Evolutionary conservation across 768 basidiomycete genomes (phyloP), one percentile per base, ranked within the genome.

Genomic region (Sistotremastrum niveocremeum): DNA sequence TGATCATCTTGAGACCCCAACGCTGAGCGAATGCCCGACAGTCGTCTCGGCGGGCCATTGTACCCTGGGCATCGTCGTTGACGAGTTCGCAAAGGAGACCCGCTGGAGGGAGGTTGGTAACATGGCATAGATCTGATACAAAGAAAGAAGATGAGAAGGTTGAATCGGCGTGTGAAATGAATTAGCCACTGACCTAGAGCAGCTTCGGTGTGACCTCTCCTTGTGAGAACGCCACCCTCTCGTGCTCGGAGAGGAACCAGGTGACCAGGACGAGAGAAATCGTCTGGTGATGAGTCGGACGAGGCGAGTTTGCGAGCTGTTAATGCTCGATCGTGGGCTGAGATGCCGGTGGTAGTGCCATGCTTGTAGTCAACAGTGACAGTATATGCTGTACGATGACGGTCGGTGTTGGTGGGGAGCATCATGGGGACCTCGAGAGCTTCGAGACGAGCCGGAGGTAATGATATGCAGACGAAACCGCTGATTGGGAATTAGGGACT

Each of bases 281-380:
- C 85, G 20, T 70, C 64, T 10, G 84, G 65, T 1, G 57, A 59
- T 10, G 72, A 62, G 8, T 63, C 56, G 4, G 77, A 65, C 31
- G 77, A 73, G 12, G 91, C 86, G 30, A 99, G 76, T 37, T 84
- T 79, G 46, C 87, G 77, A 3, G 73, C 88, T 4, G 94, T 94
- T 46, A 91, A 68, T 34, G 85, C 80, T 46, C 95, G 81, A 65
- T 99, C 95, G 62, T 89, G 81, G 4, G 94, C 94, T 35, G 94
- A 95, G 54, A 99, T 99, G 29, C 95, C 95, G 11, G 95, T 99
- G 3, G 88, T 81, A 4, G 88, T 94, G 86, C 91, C 89, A 51
- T 87, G 74, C 55, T 76, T 83, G 62, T 91, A 91, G 65, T 99
- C 95, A 41, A 94, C 84, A 0, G 95, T 98, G 49, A 95, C 68